Base-by-base conservation (phyloP, 179 eudicot genomes). In the Corrigiola litoralis region DNA sequence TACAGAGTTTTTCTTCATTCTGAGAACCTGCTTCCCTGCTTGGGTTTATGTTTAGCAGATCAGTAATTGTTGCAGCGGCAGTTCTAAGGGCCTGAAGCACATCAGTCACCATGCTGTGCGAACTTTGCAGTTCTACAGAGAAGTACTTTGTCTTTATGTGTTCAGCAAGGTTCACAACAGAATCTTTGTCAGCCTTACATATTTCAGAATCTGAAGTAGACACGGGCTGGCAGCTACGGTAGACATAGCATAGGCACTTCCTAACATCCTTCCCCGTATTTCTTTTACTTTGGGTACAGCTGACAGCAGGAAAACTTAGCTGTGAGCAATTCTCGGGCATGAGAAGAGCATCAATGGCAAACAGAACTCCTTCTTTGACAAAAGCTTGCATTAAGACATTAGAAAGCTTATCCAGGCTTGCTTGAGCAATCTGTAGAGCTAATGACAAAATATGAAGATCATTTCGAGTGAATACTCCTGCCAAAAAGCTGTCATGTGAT, bases 291-390 rank as follows among this genome's bases (percentile, higher is more conserved):
- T 78, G 80, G 50, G 61, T 67, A 55, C 78, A 79, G 69, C 75
- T 67, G 58, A 61, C 63, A 53, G 58, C 21, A 25, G 83, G 72
- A 63, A 77, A 81, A 73, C 67, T 75, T 25, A 69, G 76, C 70
- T 78, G 72, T 17, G 84, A 85, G 71, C 83, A 65, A 64, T 70
- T 80, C 13, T 85, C 85, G 51, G 89, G 85, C 33, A 67, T 66
- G 70, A 80, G 71, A 61, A 90, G 83, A 36, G 84, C 80, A 68
- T 87, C 81, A 52, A 94, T 74, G 23, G 95, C 81, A 74, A 82
- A 90, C 61, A 83, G 73, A 68, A 94, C 91, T 12, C 99, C 99
- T 81, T 94, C 99, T 66, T 90, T 90, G 8, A 78, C 61, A 65
- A 94, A 90, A 75, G 91, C 80, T 40, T 69, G 74, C 77, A 90